phyloP scores from a whole-genome alignment of 768 basidiomycete species.

The Nidularia pulvinata region DNA sequence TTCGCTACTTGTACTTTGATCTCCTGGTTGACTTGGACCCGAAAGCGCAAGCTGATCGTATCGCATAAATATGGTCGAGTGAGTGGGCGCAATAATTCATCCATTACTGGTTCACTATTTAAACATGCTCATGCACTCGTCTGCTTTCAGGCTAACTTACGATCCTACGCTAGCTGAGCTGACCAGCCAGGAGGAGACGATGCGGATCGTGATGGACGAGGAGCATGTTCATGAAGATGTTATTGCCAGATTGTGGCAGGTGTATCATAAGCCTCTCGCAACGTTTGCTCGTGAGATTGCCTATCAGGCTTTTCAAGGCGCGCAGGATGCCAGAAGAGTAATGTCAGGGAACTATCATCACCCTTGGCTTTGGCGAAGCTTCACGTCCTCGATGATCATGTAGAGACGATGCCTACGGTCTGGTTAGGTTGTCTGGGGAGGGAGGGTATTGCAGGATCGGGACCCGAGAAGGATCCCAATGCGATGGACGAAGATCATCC shows the following conservation, averaged over 20 bases:
- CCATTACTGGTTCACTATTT: not conserved
- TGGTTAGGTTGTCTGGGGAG: constrained; percentile 86
- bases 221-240: constrained; percentile 83
- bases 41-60: constrained; percentile 87
- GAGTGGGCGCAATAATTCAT: too few species aligned
- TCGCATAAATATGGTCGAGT: constrained; percentile 99
- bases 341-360: constrained; percentile 92
- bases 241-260: constrained; percentile 91
- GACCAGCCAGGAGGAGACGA: constrained; percentile 95
- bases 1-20: constrained; percentile 88
- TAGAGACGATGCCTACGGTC: constrained; percentile 83
- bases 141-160: constrained; percentile 74
- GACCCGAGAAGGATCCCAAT: constrained; percentile 35
- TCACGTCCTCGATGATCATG: constrained; percentile 71
- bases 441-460: constrained; percentile 17
- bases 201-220: constrained; percentile 95
- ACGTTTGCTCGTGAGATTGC: not conserved
- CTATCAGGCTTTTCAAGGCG: constrained; percentile 45
- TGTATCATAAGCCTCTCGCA: constrained; percentile 70
- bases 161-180: constrained; percentile 92
- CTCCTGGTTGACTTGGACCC: constrained; percentile 69
- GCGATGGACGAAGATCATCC: constrained; percentile 58
- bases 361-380: constrained; percentile 88
- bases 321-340: constrained; percentile 80
- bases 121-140: not conserved